Conservation (phyloP, 306 rosid genomes). For the Luffa aegyptiaca region DNA sequence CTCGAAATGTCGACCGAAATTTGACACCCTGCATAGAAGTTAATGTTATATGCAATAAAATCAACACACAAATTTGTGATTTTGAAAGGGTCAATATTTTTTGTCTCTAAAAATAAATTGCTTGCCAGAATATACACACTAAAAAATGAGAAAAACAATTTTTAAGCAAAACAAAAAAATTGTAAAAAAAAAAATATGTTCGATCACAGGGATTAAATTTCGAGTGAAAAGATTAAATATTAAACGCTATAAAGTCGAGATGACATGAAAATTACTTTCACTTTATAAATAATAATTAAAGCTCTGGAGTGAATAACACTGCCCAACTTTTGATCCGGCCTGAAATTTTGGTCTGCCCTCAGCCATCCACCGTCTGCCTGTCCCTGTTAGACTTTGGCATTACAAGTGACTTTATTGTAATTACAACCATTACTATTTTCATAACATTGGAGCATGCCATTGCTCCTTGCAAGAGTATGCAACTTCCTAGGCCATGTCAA, state of each 20-base stretch:
- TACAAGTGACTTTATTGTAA: background rate
- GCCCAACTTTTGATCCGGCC: too few relatives aligned
- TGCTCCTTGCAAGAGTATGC: background rate
- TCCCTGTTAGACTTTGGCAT: background rate
- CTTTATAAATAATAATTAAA: background rate
- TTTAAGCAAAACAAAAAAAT: background rate
- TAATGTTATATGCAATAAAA: background rate
- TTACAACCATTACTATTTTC: background rate
- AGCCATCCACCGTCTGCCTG: background rate
- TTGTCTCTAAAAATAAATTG: too few relatives aligned
- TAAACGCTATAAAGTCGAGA: too few relatives aligned
- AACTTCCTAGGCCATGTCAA: background rate
- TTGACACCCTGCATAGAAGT: background rate
- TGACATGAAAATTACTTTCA: background rate
- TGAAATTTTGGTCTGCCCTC: background rate
- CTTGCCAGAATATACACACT: too few relatives aligned
- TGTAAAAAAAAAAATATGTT: too few relatives aligned
- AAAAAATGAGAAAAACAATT: too few relatives aligned
- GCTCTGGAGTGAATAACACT: background rate
- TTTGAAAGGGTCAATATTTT: too few relatives aligned
- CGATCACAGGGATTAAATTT: too few relatives aligned
- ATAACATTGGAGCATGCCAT: background rate
- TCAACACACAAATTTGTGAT: background rate
- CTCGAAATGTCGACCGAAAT: too few relatives aligned
- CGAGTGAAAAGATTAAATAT: too few relatives aligned